Evolutionary conservation across 345 rosid genomes (phyloP).

Genomic region (Schrenkiella parvula): DNA sequence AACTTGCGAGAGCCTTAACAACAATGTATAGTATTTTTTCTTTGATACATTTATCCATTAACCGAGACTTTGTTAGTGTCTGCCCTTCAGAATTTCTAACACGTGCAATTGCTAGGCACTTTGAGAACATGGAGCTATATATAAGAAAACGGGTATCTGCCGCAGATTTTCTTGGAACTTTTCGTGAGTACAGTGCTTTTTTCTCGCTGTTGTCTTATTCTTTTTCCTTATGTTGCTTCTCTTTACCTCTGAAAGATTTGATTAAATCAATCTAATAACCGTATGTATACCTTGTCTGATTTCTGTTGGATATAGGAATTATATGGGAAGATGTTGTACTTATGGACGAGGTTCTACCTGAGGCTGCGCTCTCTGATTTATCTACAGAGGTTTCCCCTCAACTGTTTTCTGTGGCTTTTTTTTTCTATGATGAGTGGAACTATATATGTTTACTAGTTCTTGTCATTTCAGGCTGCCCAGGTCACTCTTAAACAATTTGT

Average conservation of each 20-base stretch:
- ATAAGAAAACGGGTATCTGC: conserved; percentile 55
- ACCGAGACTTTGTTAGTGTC: conserved; percentile 8
- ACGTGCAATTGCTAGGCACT: conserved; percentile 53
- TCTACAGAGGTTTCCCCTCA: conserved; percentile 56
- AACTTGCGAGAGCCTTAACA: conserved; percentile 68
- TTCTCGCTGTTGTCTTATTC: background rate
- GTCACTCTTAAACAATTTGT: conserved; percentile 63
- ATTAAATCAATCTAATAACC: background rate
- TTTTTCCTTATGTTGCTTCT: background rate
- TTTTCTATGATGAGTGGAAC: conserved; percentile 8
- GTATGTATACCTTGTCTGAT: conserved; percentile 20
- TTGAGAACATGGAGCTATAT: conserved; percentile 54
- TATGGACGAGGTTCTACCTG: conserved; percentile 76
- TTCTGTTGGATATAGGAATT: conserved; percentile 48
- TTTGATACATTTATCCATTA: conserved; percentile 4
- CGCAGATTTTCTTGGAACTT: conserved; percentile 49
- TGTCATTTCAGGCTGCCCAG: conserved; percentile 72
- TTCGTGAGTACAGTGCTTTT: conserved; percentile 52
- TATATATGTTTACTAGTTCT: conserved; percentile 31
- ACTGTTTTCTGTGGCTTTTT: conserved; percentile 8
- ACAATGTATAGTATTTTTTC: conserved; percentile 44
- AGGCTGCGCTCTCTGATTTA: conserved; percentile 71
- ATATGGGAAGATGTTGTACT: conserved; percentile 87
- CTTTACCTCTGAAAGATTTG: background rate
- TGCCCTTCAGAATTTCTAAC: conserved; percentile 8